Base-by-base conservation (phyloP, 163 green algal genomes). In the Chloromonas sp. region DNA sequence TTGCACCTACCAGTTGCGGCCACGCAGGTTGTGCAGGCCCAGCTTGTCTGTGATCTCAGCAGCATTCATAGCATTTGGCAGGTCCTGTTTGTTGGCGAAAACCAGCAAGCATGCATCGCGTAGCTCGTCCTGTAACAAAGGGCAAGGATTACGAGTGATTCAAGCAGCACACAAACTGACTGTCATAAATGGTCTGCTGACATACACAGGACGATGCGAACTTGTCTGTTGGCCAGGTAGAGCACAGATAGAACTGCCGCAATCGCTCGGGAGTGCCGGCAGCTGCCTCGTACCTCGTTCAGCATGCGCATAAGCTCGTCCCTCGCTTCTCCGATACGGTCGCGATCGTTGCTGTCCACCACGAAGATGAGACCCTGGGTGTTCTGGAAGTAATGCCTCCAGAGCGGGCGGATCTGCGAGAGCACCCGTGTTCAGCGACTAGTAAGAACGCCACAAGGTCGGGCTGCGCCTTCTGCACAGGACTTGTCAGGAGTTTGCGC, bases 371-470 rank as follows among this genome's bases (percentile, higher is more conserved):
- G 90, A 79, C 86, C 91, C 79, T 92, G 86, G 71, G 94, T 96
- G 91, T 96, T 96, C 84, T 96, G 94, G 86, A 97, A 96, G 90
- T 97, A 97, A 87, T 97, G 93, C 80, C 92, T 86, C 97, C 97
- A 99, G 78, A 99, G 92, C 8, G 96, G 96, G 60, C 85, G 85
- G 66, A 88, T 88, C 85, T 88, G 85, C 78, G 78, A 3, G n/a
- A 60, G 36, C 36, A 36, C 36, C 36, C 36, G 36, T 36, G 36
- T 13, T 36, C 36, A 36, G 36, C 36, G 36, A 36, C 36, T 36
- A 36, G 36, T 36, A 61, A 58, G 58, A 82, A 82, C 57, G 57
- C 15, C 2, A 61, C 5, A 3, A 81, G 81, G 62, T 14, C 15
- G 14, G 74, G 60, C 11, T 3, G 5, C 60, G 14, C 36, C 58